Evolutionary conservation across 768 basidiomycete genomes (phyloP), one percentile per base, ranked within the genome.

Genomic region (Leccinum arenicola): DNA sequence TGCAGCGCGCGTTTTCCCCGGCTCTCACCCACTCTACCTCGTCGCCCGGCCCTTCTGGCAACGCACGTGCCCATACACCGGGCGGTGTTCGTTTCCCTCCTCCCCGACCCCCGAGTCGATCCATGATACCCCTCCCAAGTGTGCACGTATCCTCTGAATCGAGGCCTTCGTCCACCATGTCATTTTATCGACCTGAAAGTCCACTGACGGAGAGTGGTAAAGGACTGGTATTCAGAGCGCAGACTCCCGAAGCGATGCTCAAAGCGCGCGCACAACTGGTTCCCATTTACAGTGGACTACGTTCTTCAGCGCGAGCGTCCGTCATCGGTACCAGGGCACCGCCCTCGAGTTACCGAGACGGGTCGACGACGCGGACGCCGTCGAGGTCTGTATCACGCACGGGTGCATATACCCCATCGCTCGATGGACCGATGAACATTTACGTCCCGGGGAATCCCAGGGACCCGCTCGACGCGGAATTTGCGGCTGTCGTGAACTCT

Each of bases 401-500:
- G 9, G 89, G 86, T 15, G 81, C 82, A 27, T 81, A 81, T 62
- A 89, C 89, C 6, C 88, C 88, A 1, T 75, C 75, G 11, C 70
- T 79, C 64, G 84, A 87, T 55, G 66, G 68, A 54, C 82, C 85
- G 0, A 62, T 82, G 58, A 82, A 87, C 61, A 74, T 84, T 64
- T 94, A 94, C 71, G 73, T 82, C 25, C 85, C 87, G 2, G 77
- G 76, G 3, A 91, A 87, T 70, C 64, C 76, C 51, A 83, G 82
- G 58, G 94, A 96, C 70, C 93, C 93, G 1, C 83, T 96, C 29
- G 93, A 96, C 70, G 71, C 76, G 4, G 90, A 94, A 72, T 85
- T 96, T 25, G 91, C 89, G 6, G 72, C 75, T 43, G 71, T 94
- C 33, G 88, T 85, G 57, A 94, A 94, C 71, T 80, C 84, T 9